Base-by-base conservation (phyloP, 2,329 filamentous ascomycete species). In the Verticillium alfalfae region DNA sequence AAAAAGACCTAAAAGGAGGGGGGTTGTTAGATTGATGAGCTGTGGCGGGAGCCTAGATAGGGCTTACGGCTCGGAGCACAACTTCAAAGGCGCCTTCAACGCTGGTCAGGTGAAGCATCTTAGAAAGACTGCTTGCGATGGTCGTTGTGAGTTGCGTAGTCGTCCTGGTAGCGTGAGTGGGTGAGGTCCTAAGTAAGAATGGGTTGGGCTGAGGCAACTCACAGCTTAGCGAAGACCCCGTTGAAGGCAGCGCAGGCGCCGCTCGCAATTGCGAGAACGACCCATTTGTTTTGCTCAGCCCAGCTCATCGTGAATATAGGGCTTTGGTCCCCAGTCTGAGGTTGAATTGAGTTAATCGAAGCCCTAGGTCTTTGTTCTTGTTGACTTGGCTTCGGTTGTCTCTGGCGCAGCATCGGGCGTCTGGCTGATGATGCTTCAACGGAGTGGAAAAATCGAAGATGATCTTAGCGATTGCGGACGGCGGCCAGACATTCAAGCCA, bases 181-280 rank as follows among this genome's bases (percentile, higher is more conserved):
- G n/a, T 18, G 18, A 8, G 45, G 10, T 9, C 18, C 13, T 8
- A 7, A 34, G n/a, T 52, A 41, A 45, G 41, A 31, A 9, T 64
- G 7, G 58, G 26, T 13, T 36, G 60, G 54, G 63, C 34, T 34
- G 57, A 55, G 16, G 22, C 38, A 49, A 80, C 85, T 70, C 77
- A 91, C 88, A 95, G 78, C 76, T 94, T 95, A 0, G 91, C 91
- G 78, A 94, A 93, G 5, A 91, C 88, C 63, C 91, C 91, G 68
- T 95, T 95, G 67, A 91, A 88, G 26, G 91, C 90, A 37, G 91
- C 91, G 70, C 90, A 93, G 60, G 84, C 87, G 64, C 91, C 91
- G 70, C 89, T 92, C 57, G 88, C 85, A 52, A 93, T 73, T 52
- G 91, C 89, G 65, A 90, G 83, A 58, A 88, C 76, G 64, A 94